Evolutionary conservation across 2,329 filamentous ascomycete species (phyloP), one percentile per base, ranked within the genome.

Genomic region (Colletotrichum eleusines): DNA sequence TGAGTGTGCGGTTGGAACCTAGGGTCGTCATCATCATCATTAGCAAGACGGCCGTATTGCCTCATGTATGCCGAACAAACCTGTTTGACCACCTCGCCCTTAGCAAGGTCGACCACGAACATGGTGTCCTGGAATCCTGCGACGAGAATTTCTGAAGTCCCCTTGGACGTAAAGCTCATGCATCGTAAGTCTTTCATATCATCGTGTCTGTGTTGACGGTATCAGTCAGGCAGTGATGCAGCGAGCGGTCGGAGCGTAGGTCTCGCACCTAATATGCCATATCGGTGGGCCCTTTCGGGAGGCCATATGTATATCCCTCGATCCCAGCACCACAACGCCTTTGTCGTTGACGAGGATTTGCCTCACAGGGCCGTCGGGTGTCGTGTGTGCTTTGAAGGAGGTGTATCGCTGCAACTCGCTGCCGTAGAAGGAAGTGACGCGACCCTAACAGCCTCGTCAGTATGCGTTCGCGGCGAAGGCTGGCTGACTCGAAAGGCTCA

Each of bases 161-260:
- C 92, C 77, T 94, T 94, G 35, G 93, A 94, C 1, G 94, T 97
- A 78, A 97, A 98, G 79, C 92, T 95, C 94, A 98, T 98, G 81
- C 96, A 98, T 75, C 90, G 90, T 74, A 99, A 84, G 77, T 98
- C 94, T 73, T 88, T 90, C 91, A 98, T 97, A 66, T 92, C 91
- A 35, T 90, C 85, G 77, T 90, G 87, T 74, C 91, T 93, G 33
- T 54, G 18, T 40, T 51, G 33, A 31, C 38, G 26, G 33, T 50
- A 54, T 68, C 26, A 59, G 59, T 68, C 26, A 59, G 59, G 59
- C 18, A 72, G 76, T 69, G 23, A 42, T 51, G 14, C 12, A 33
- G n/a, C 33, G 38, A 33, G n/a, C 33, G 38, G 35, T 31, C 33
- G 3, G 35, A 50, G 50, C 14, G 42, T 8, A 18, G 66, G 74